Evolutionary conservation across 257 asterid species (phyloP), one percentile per base, ranked within the genome.

Genomic region (Gentiana straminea): DNA sequence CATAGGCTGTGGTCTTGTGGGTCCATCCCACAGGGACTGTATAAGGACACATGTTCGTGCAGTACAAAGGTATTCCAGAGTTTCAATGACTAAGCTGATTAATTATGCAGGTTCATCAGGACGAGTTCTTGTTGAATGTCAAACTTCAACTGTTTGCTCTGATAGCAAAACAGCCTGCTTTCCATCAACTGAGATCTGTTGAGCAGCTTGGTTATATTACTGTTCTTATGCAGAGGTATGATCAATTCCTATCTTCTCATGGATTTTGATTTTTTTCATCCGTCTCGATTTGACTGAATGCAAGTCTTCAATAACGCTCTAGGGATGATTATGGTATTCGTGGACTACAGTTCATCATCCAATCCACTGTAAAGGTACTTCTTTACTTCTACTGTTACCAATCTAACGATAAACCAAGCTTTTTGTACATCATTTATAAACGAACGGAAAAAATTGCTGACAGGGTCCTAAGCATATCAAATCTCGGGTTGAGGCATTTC

Each of bases 181-280:
- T 92, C 69, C 95, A 85, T 75, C 99, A 92, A 82, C 99, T 92
- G 70, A 83, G 99, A 88, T 85, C 97, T 63, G 91, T 92, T 49
- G 99, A 92, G 75, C 99, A 92, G 78, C 99, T 92, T 69, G 99
- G 99, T 64, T 92, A 92, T 73, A 77, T 92, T 52, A 83, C 97
- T 52, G 89, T 79, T 37, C 97, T 92, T 53, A 75, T 77, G 94
- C 89, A 80, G 77, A 80, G 97, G 99, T 91, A 62, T 53, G 71
- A 15, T 33, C 15, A 41, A 51, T 11, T 49, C 50, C 57, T 50
- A 10, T 41, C 46, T 41, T 41, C 9, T 13, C 49, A 41, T 8
- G 51, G 35, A 13, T 60, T 24, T 5, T 5, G 59, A 57, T 67
- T 43, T 9, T 15, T n/a, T 24, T 24, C 24, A 24, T 24, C 24